Percentiles rank a stretch among this genome's conserved stretches.
Evolutionary conservation across 2,329 filamentous ascomycete genomes (phyloP).

Genomic region (Fusarium cicatricum): DNA sequence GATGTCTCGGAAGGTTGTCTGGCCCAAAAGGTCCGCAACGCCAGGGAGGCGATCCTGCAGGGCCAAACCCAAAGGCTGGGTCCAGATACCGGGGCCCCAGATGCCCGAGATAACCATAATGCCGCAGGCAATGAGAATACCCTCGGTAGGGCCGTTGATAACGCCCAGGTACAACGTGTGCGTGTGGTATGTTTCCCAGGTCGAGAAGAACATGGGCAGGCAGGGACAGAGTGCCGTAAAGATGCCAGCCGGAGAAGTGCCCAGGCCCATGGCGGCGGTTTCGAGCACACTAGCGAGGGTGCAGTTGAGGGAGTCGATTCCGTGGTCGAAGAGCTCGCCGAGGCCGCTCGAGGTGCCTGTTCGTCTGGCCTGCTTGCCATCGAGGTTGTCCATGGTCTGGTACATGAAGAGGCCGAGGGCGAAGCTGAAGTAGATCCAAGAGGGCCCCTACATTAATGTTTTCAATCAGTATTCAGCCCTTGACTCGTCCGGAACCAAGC

Average conservation of each 20-base stretch:
- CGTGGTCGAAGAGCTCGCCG: conserved; percentile 97
- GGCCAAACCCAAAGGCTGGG: conserved; percentile 73
- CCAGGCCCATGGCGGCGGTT: conserved; percentile 91
- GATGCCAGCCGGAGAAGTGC: conserved; percentile 82
- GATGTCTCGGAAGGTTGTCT: conserved; percentile 82
- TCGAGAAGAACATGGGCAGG: conserved; percentile 98
- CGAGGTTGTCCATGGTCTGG: conserved; percentile 98
- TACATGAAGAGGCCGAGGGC: conserved; percentile 98
- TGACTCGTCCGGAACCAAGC: no score
- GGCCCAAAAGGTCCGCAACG: conserved; percentile 68
- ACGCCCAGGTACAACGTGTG: conserved; percentile 96
- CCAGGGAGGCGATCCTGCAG: conserved; percentile 64
- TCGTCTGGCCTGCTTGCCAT: conserved; percentile 94
- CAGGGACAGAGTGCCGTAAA: conserved; percentile 93
- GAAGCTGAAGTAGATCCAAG: conserved; percentile 96
- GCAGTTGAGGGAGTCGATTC: conserved; percentile 98
- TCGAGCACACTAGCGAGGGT: conserved; percentile 91
- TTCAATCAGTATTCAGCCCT: conserved; percentile 17
- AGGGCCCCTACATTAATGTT: conserved; percentile 67
- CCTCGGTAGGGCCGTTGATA: conserved; percentile 97
- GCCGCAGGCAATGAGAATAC: conserved; percentile 83
- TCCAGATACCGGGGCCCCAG: conserved; percentile 90
- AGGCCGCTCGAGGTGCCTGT: conserved; percentile 95
- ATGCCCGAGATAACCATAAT: conserved; percentile 89
- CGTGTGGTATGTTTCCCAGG: conserved; percentile 99